Conservation (phyloP, 495 filamentous ascomycete genomes). For the Cetradonia linearis region DNA sequence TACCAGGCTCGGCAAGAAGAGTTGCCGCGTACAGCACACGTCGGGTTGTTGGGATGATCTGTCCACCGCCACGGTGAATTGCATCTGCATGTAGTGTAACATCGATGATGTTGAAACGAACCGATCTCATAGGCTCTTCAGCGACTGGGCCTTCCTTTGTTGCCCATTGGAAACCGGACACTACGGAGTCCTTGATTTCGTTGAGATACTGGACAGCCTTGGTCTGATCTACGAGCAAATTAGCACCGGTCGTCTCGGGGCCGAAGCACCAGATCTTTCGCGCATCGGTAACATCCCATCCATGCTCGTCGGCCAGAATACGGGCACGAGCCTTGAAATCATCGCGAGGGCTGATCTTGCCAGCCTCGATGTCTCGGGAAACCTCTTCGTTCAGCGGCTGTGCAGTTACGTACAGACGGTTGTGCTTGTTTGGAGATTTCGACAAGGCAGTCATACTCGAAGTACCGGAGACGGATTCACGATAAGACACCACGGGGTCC, state of each 20-base stretch:
- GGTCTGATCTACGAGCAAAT: constrained; percentile 97
- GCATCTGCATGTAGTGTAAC: constrained; percentile 99
- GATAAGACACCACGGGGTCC: constrained; percentile 94
- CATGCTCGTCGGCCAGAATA: constrained; percentile 91
- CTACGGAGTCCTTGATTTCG: constrained; percentile 99
- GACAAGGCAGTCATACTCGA: constrained; percentile 95
- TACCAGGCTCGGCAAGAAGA: constrained; percentile 79
- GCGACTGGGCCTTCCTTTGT: constrained; percentile 93
- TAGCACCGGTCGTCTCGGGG: constrained; percentile 94
- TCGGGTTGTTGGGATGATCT: constrained; percentile 95
- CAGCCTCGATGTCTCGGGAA: constrained; percentile 75
- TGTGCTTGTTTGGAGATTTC: constrained; percentile 99
- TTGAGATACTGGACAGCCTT: constrained; percentile 99
- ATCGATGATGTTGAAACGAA: constrained; percentile 99
- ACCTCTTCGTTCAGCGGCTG: constrained; percentile 86
- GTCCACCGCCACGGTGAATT: constrained; percentile 98
- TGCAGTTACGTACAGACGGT: constrained; percentile 93
- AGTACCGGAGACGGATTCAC: constrained; percentile 74
- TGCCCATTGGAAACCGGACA: constrained; percentile 99
- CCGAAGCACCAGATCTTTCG: constrained; percentile 99
- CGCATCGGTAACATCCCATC: constrained; percentile 99
- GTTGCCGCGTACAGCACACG: constrained; percentile 92
- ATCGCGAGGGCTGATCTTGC: constrained; percentile 90
- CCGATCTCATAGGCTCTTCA: constrained; percentile 93
- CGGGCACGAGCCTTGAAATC: constrained; percentile 99